Percentiles rank a stretch among this genome's conserved stretches.
phyloP scores from a whole-genome alignment of 1,139 yeast species.

The Pichia sp. region DNA sequence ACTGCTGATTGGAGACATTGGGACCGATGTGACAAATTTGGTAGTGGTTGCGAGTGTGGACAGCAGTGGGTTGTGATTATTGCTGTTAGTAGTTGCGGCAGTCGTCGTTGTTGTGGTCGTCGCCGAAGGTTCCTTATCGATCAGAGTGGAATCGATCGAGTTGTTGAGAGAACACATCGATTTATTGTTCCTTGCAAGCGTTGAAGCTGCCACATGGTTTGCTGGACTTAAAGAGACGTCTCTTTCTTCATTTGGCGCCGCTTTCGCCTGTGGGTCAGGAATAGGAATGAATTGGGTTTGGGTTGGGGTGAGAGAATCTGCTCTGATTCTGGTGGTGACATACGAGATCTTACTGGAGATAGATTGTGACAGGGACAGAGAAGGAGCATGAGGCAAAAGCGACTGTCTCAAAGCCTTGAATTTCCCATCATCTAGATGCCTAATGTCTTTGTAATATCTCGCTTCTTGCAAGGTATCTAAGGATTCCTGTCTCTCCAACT shows the following conservation, averaged over 20 bases:
- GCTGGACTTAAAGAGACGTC: background rate
- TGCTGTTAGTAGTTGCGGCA: background rate
- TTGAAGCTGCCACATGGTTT: background rate
- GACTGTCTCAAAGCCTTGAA: constrained; percentile 65
- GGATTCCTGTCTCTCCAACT: constrained; percentile 53
- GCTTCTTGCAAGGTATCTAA: constrained; percentile 65
- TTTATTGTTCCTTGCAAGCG: background rate
- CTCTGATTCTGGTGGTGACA: constrained; percentile 3
- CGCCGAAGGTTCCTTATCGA: background rate
- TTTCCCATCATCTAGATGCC: constrained; percentile 62
- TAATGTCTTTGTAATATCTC: constrained; percentile 48
- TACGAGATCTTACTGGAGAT: constrained; percentile 6
- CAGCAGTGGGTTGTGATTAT: background rate
- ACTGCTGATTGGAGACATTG: constrained; percentile 11
- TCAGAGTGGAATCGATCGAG: background rate
- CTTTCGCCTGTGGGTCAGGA: background rate
- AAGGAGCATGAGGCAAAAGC: constrained; percentile 42
- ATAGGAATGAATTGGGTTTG: background rate
- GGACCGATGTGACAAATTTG: constrained; percentile 5
- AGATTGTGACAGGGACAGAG: constrained; percentile 7
- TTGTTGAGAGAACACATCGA: background rate
- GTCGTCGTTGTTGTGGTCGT: background rate
- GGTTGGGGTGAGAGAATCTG: constrained; percentile 1
- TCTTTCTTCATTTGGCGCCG: background rate
- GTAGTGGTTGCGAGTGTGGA: constrained; percentile 2